Conservation (phyloP, 768 basidiomycete species). For the Tricholoma bakamatsutake region DNA sequence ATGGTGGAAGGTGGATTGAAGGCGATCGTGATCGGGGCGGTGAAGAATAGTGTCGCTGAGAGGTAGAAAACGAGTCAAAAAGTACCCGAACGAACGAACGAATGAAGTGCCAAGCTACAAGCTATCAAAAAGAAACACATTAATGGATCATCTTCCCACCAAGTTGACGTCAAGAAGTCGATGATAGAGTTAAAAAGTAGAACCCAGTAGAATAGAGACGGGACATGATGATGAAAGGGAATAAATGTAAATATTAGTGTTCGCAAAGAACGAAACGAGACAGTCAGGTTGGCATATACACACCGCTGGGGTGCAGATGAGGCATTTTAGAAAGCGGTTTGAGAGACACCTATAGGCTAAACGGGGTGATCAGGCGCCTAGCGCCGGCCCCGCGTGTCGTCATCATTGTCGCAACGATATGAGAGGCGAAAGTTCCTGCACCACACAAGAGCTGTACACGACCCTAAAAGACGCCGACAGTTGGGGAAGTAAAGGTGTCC, state of each 20-base stretch:
- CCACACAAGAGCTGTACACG: no score
- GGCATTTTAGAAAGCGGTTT: background rate
- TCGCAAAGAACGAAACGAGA: background rate
- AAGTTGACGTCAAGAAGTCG: background rate
- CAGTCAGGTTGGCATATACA: no score
- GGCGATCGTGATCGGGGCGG: background rate
- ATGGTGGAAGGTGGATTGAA: background rate
- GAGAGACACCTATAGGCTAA: background rate
- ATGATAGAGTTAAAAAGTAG: background rate
- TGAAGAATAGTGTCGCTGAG: background rate
- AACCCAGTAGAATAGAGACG: background rate
- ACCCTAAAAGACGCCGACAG: conserved; percentile 13
- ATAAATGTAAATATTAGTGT: no score
- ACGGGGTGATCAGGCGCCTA: background rate
- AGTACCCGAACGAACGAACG: background rate
- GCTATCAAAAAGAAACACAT: background rate
- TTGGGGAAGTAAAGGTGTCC: background rate
- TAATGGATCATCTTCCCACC: background rate
- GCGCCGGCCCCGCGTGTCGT: background rate
- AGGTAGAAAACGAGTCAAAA: background rate
- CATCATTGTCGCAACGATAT: background rate
- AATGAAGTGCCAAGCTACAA: background rate
- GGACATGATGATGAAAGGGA: background rate
- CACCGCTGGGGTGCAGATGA: background rate
- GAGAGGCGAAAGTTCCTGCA: no score